Base-by-base conservation (phyloP, 2,329 filamentous ascomycete genomes). In the Fonsecaea monophora region DNA sequence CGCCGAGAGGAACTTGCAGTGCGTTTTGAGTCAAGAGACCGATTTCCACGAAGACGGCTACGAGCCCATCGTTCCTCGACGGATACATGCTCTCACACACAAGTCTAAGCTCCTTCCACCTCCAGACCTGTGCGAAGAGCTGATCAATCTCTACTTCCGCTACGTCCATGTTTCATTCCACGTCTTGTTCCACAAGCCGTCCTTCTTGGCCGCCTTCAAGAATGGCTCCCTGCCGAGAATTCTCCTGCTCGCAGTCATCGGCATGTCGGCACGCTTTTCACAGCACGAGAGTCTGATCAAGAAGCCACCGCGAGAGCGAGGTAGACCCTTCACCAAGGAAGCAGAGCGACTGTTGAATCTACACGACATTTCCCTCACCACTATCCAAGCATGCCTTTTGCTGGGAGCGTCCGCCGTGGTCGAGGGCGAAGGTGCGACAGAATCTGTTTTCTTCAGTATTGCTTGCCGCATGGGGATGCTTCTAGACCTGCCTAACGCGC, bases 361-460 rank as follows among this genome's bases (percentile, higher is more conserved):
- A 30, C 76, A 77, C 12, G 72, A 78, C n/a, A 73, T 80, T n/a
- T 77, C 76, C 5, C 62, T 81, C n/a, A 72, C 61, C 1, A 80
- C 77, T 0, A 73, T 81, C 9, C 80, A 82, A 68, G 78, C 78
- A 6, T 79, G 78, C 53, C 75, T 82, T 3, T 68, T 82, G 4
- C 69, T 82, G 0, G 80, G 77, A 2, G 77, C 76, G 2, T 74
- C 77, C 48, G 76, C 74, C 3, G 76, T 81, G 13, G 75, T 76
- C 1, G 62, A 68, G 18, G 65, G 64, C 6, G 67, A 71, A 57
- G 65, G 61, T 13, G 72, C 81, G 15, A 73, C 76, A 6, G 80
- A 82, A 61, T 74, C 77, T 0, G 70, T 82, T 13, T 80, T 77
- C 66, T 81, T 81, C 55, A 72, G 74, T 12, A 69, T 78, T 15